Evolutionary conservation across 257 asterid species (phyloP).

Genomic region (Pogostemon cablin): DNA sequence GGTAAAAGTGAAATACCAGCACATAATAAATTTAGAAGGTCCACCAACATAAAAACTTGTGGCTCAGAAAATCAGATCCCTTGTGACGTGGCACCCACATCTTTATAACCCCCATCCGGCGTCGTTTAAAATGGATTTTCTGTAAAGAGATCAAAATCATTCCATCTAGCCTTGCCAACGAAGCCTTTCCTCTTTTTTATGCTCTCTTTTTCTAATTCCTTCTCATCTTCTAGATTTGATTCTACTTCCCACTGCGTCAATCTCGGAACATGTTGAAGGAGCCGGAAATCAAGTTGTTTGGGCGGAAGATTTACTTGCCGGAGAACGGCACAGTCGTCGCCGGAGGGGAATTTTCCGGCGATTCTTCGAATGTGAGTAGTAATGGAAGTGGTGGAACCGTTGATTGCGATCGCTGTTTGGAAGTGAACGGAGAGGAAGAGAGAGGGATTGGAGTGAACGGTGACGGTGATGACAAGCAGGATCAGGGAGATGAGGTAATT

Average conservation of each 20-base stretch:
- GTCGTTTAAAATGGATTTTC: slow-evolving; percentile 30
- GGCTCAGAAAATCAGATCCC: slow-evolving; percentile 56
- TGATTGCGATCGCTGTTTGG: slow-evolving; percentile 41
- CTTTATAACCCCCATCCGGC: slow-evolving; percentile 29
- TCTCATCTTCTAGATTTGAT: slow-evolving; percentile 24
- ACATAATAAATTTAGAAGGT: slow-evolving; percentile 23
- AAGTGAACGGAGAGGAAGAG: slow-evolving; percentile 31
- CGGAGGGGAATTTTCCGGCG: slow-evolving; percentile 36
- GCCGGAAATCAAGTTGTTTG: slow-evolving; percentile 67
- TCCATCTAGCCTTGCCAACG: slow-evolving; percentile 53
- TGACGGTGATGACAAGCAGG: slow-evolving; percentile 19
- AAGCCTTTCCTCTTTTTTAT: slow-evolving; percentile 31
- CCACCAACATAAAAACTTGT: slow-evolving; percentile 63
- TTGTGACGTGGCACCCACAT: slow-evolving; percentile 67
- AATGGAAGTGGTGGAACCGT: slow-evolving; percentile 22
- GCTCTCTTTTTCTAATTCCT: slow-evolving; percentile 13
- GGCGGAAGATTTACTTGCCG: slow-evolving; percentile 66
- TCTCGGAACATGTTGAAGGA: slow-evolving; percentile 45
- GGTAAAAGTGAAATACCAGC: neutral
- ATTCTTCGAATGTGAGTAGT: slow-evolving; percentile 28
- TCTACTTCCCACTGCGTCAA: neutral
- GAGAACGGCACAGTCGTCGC: slow-evolving; percentile 41
- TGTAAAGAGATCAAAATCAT: slow-evolving; percentile 51
- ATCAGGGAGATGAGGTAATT: slow-evolving; percentile 30
- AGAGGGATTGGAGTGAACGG: slow-evolving; percentile 22